These are phyloP conservation scores for Ophiocordyceps polyrhachis-furcata DNA, from an alignment of 2,329 filamentous ascomycete species.

Conservation along the genomic window DNA sequence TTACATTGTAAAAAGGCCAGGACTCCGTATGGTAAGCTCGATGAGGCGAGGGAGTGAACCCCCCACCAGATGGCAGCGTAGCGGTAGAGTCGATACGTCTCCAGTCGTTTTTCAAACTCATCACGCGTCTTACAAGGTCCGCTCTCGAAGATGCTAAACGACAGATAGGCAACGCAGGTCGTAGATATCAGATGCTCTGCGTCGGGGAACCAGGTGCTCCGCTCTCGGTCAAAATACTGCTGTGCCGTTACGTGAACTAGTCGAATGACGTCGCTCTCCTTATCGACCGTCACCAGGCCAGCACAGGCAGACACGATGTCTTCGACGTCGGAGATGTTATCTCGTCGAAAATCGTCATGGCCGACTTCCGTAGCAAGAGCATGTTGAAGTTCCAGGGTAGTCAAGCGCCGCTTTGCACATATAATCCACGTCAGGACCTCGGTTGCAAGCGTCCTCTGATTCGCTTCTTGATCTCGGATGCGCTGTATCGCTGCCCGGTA, in stretches of 20 bases:
- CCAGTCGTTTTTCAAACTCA: too few species aligned
- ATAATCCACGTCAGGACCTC: conserved; percentile 10
- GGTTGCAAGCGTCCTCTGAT: conserved; percentile 25
- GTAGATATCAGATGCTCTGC: conserved; percentile 10
- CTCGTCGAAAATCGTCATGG: conserved; percentile 11
- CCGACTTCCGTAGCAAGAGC: conserved; percentile 19
- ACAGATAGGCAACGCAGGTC: conserved; percentile 18
- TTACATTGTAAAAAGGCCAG: too few species aligned
- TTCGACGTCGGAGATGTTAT: conserved; percentile 15
- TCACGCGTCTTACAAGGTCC: not conserved
- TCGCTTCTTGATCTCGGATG: conserved; percentile 17
- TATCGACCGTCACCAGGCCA: conserved; percentile 22
- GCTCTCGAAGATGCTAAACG: conserved; percentile 10
- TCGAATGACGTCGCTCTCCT: conserved; percentile 17
- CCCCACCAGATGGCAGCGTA: too few species aligned
- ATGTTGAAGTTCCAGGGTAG: conserved; percentile 8
- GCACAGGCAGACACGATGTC: conserved; percentile 19
- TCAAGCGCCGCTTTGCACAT: not conserved
- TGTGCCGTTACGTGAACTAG: conserved; percentile 27
- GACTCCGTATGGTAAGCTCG: too few species aligned
- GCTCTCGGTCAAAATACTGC: conserved; percentile 20
- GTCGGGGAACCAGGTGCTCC: conserved; percentile 12
- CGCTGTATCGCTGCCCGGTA: conserved; percentile 12
- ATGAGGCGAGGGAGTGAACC: too few species aligned
- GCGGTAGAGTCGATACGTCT: too few species aligned